phyloP scores from a whole-genome alignment of 83 land plant genomes.

The Picea abies region DNA sequence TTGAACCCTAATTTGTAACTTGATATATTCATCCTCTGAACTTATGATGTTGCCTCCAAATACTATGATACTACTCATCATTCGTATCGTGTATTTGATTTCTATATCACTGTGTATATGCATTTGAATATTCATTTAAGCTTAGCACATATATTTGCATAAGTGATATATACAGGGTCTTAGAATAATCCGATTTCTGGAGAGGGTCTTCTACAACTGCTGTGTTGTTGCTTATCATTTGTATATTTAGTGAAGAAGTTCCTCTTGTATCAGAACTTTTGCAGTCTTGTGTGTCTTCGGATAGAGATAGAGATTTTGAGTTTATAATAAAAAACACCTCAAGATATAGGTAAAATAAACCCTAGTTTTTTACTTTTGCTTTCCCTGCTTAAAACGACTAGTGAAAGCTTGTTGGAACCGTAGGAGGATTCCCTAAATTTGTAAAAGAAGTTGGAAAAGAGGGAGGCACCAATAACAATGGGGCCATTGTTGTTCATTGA shows the following conservation, averaged over 20 bases:
- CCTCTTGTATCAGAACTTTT: slow-evolving; percentile 30
- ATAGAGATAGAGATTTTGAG: slow-evolving; percentile 58
- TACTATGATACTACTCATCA: too few species aligned
- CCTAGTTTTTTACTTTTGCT: slow-evolving; percentile 61
- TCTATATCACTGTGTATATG: too few species aligned
- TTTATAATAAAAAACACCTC: slow-evolving; percentile 87
- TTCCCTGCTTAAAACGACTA: too few species aligned
- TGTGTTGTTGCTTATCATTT: slow-evolving; percentile 32
- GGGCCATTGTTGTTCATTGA: slow-evolving; percentile 44
- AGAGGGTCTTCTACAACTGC: slow-evolving; percentile 54
- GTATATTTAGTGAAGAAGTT: slow-evolving; percentile 45
- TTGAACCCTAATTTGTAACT: too few species aligned
- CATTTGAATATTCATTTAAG: too few species aligned
- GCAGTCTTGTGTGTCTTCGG: slow-evolving; percentile 35
- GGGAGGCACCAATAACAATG: slow-evolving; percentile 78
- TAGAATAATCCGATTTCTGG: too few species aligned
- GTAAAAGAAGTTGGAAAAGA: slow-evolving; percentile 79
- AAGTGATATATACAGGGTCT: too few species aligned
- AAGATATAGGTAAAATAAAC: slow-evolving; percentile 78
- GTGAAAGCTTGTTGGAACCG: too few species aligned
- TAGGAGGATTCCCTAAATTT: slow-evolving; percentile 72
- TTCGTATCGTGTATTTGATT: too few species aligned
- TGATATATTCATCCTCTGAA: too few species aligned
- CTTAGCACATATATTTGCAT: too few species aligned
- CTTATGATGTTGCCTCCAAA: too few species aligned